Evolutionary conservation across 192 early-diverging fungal genomes (phyloP).

Genomic region (Nowakowskiella sp.): DNA sequence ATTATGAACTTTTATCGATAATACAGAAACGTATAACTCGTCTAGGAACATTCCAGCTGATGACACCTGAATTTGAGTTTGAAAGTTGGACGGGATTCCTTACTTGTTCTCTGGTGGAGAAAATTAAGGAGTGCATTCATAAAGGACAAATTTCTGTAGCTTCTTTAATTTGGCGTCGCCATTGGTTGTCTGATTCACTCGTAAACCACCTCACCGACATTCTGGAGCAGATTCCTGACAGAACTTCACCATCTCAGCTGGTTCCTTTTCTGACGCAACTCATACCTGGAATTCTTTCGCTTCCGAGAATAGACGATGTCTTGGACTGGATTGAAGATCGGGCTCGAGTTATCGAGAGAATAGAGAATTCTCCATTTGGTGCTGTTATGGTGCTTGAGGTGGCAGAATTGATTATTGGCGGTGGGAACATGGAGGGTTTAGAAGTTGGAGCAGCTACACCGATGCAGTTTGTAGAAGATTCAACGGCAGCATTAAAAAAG

Average conservation of each 20-base stretch:
- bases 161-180: no score
- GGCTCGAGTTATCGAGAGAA: conserved; percentile 38
- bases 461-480: conserved; percentile 19
- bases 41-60: no score
- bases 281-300: no score
- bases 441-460: conserved; percentile 20
- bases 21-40: no score
- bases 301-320: conserved; percentile 43
- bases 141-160: no score
- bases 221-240: conserved; percentile 36
- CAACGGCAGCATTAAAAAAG: conserved; percentile 14
- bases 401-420: conserved; percentile 1
- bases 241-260: conserved; percentile 19
- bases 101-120: no score
- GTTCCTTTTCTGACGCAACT: conserved; percentile 47
- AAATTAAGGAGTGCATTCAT: no score
- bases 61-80: no score
- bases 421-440: conserved; percentile 3
- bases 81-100: no score
- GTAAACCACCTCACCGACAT: conserved; percentile 35
- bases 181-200: no score
- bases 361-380: conserved; percentile 23
- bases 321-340: conserved; percentile 47
- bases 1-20: no score
- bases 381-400: conserved; percentile 39